Conservation (phyloP, 306 rosid species). For the Medicago truncatula region DNA sequence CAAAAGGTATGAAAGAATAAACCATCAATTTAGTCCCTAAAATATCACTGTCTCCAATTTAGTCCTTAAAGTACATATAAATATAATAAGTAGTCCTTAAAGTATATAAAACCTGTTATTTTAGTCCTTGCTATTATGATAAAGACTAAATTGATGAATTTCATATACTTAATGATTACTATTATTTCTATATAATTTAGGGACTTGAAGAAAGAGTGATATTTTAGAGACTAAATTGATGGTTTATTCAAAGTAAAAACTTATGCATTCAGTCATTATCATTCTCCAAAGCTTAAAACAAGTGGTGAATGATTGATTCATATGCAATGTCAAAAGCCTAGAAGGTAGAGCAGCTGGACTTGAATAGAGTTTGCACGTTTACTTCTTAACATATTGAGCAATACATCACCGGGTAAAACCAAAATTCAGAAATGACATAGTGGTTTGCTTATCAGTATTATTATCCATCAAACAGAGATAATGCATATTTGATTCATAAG, state of each 20-base stretch:
- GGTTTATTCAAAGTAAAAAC: too few relatives aligned
- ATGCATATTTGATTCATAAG: neutral
- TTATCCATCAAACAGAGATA: neutral
- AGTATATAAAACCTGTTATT: too few relatives aligned
- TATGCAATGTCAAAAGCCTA: slow-evolving; percentile 1
- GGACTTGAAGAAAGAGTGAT: too few relatives aligned
- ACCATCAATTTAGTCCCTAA: too few relatives aligned
- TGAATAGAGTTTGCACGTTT: neutral
- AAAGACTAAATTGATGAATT: too few relatives aligned
- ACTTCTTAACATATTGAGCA: neutral
- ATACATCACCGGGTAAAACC: neutral
- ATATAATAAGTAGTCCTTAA: too few relatives aligned
- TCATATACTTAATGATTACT: too few relatives aligned
- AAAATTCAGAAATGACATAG: neutral
- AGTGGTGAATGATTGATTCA: neutral
- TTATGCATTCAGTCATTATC: neutral
- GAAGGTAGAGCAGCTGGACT: neutral
- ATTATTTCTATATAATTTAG: too few relatives aligned
- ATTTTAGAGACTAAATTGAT: too few relatives aligned
- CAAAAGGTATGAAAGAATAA: neutral
- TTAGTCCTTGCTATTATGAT: too few relatives aligned
- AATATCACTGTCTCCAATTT: too few relatives aligned
- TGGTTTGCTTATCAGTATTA: neutral
- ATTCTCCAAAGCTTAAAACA: slow-evolving; percentile 6
- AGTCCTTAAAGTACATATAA: too few relatives aligned